Percentiles rank a stretch among this genome's conserved stretches.
phyloP scores from a whole-genome alignment of 2,329 filamentous ascomycete species.

The Colletotrichum sp. region DNA sequence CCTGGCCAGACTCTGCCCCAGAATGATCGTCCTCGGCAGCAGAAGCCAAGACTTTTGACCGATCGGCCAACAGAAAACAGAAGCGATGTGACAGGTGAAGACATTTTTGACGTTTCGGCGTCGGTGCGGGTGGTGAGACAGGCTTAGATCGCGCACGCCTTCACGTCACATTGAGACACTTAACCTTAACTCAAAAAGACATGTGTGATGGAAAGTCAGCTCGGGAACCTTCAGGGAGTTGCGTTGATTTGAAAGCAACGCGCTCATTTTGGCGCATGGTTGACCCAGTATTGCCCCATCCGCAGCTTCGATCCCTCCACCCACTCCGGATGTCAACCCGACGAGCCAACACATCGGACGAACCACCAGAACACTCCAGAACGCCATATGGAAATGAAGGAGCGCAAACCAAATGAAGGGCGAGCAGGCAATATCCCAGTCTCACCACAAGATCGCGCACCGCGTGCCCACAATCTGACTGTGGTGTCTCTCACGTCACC shows the following conservation, averaged over 20 bases:
- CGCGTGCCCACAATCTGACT: neutral
- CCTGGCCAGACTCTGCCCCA: neutral
- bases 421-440: conserved; percentile 1
- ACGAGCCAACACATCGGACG: neutral
- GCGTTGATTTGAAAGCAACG: conserved; percentile 5
- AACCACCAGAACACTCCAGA: neutral
- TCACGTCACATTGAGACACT: neutral
- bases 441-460: neutral
- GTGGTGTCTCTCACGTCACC: neutral
- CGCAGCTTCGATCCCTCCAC: neutral
- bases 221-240: neutral
- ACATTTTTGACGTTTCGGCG: neutral
- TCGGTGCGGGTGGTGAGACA: neutral
- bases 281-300: neutral
- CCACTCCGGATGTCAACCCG: neutral
- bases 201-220: neutral
- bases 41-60: conserved; percentile 15
- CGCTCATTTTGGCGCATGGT: neutral
- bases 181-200: neutral
- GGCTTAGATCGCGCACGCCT: accelerated
- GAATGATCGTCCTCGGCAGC: conserved; percentile 8
- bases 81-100: neutral
- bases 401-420: conserved; percentile 2
- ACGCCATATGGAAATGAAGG: neutral
- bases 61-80: neutral